phyloP scores from a whole-genome alignment of 208 protist species.

The Tritrichomonas musculus region DNA sequence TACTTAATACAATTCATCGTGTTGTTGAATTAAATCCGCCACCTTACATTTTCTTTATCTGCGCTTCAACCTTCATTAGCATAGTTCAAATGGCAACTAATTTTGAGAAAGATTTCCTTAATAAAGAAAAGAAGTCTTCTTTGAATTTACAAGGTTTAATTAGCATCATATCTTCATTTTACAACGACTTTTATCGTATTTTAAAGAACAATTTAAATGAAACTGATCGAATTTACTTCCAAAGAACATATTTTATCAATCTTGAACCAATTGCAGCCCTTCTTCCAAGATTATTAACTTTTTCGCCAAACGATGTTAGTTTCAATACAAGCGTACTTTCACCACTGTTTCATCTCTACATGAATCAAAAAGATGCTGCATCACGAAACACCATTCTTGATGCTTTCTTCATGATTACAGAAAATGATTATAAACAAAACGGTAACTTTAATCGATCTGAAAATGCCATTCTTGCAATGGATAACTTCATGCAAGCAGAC shows the following conservation, averaged over 20 bases:
- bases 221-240: not conserved
- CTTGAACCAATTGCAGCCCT: not conserved
- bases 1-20: not conserved
- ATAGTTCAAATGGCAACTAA: not conserved
- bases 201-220: not conserved
- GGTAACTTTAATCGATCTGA: not conserved
- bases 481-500: no score
- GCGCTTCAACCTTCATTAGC: not conserved
- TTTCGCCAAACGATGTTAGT: no score
- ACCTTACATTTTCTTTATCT: not conserved
- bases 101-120: not conserved
- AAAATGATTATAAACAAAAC: not conserved
- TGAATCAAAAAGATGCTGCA: not conserved
- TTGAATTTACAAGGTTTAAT: not conserved
- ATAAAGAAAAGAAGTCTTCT: not conserved
- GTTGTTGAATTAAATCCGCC: not conserved
- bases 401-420: not conserved
- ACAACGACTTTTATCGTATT: not conserved
- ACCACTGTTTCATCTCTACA: conserved; percentile 18
- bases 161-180: not conserved
- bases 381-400: not conserved
- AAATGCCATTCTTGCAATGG: not conserved
- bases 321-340: not conserved
- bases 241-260: not conserved
- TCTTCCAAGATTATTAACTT: not conserved